Base-by-base conservation (phyloP, 2,329 filamentous ascomycete genomes). In the Fusarium albidum region DNA sequence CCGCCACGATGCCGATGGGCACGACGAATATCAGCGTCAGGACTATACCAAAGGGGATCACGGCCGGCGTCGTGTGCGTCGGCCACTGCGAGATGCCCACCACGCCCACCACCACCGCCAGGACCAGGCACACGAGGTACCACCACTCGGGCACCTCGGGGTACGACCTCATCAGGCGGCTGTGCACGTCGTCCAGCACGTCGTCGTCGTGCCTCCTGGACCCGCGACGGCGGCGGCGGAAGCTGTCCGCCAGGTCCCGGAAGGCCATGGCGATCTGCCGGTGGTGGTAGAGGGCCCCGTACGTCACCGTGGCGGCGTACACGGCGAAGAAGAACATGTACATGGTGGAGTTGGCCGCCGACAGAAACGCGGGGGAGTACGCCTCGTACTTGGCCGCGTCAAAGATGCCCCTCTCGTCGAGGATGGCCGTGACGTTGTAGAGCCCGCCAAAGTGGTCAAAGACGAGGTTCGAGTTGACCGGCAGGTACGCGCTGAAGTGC, bases 141-240 rank as follows among this genome's bases (percentile, higher is more conserved):
- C 77, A 80, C 77, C 76, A 79, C 39, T 80, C 76, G 0, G 78
- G 77, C 1, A 77, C 75, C 59, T 81, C 78, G 4, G 69, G 71
- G 56, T 82, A 82, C 1, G 61, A 61, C 10, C 68, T 65, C 78
- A 82, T 82, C 15, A 81, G 71, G 3, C 76, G 72, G 49, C 75
- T 76, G 63, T 82, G 79, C 3, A 79, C 68, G 54, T 78, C 68
- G 54, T 78, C 76, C 2, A 61, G 25, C 5, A 65, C 53, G 9
- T 65, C 51, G 6, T 65, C 59, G 6, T 64, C 45, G 9, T 53
- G 46, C 43, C 64, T 65, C 60, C 68, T 69, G 7, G 69, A 68
- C n/a, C n/a, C n/a, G n/a, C n/a, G n/a, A n/a, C n/a, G n/a, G n/a
- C n/a, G n/a, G 1, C 48, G 46, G 8, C 61, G 57, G 18, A 67